phyloP scores from a whole-genome alignment of 495 filamentous ascomycete species.

The Glonium stellatum region DNA sequence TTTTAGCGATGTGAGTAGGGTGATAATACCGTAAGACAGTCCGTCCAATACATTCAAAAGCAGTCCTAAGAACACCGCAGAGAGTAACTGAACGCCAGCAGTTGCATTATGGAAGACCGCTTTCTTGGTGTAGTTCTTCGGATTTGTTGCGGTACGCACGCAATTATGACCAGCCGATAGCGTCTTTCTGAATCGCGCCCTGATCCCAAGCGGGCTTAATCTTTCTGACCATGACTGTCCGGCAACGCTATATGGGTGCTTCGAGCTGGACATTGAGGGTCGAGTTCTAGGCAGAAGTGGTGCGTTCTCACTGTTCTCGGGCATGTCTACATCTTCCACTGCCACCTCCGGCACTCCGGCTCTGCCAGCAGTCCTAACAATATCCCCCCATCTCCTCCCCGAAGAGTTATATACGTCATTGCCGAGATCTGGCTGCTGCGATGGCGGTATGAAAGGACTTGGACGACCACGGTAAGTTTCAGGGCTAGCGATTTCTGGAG shows the following conservation, averaged over 20 bases:
- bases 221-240: not conserved
- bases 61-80: slow-evolving; percentile 80
- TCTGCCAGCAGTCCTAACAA: not conserved
- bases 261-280: slow-evolving; percentile 14
- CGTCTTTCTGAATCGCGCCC: slow-evolving; percentile 4
- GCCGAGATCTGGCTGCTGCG: slow-evolving; percentile 3
- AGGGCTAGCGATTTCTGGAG: slow-evolving; percentile 38
- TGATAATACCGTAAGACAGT: slow-evolving; percentile 62
- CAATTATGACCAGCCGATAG: slow-evolving; percentile 9
- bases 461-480: slow-evolving; percentile 21
- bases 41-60: slow-evolving; percentile 91
- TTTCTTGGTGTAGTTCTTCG: slow-evolving; percentile 65
- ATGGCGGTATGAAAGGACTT: slow-evolving; percentile 12
- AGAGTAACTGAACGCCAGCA: slow-evolving; percentile 58
- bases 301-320: slow-evolving; percentile 37
- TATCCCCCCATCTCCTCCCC: not conserved
- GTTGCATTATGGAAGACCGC: slow-evolving; percentile 58
- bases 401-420: not conserved
- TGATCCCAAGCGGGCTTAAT: not conserved
- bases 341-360: slow-evolving; percentile 20
- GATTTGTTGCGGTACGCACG: slow-evolving; percentile 36
- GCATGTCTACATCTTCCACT: slow-evolving; percentile 17
- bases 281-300: slow-evolving; percentile 42
- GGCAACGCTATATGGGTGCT: not conserved
- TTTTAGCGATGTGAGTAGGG: slow-evolving; percentile 38